phyloP scores from a whole-genome alignment of 2,329 filamentous ascomycete species.

The Stagonosporopsis cucurbitacearum region DNA sequence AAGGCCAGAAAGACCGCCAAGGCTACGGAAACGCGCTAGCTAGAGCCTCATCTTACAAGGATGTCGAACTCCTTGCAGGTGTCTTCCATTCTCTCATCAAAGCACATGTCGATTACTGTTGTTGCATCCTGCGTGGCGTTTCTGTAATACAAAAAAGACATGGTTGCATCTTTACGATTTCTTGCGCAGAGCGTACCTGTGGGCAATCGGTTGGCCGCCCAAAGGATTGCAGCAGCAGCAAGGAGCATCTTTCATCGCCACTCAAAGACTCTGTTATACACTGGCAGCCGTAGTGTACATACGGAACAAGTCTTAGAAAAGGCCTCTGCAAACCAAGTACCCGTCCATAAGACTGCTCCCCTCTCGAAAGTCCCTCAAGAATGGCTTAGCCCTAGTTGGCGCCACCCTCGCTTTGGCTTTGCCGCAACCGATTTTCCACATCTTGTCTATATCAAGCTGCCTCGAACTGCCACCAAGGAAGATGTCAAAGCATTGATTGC shows the following conservation, averaged over 20 bases:
- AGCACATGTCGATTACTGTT: not conserved
- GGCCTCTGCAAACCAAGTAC: not conserved
- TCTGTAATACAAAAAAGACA: too few relatives aligned
- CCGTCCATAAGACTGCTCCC: not conserved
- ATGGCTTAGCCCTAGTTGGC: not conserved
- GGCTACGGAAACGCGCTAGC: not conserved
- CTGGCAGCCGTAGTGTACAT: not conserved
- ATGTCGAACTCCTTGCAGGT: not conserved
- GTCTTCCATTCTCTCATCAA: not conserved
- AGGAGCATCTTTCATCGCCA: not conserved
- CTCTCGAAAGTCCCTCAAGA: not conserved
- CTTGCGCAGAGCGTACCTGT: not conserved
- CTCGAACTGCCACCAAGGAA: not conserved
- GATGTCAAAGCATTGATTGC: not conserved
- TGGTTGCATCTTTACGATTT: not conserved
- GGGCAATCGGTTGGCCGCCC: not conserved
- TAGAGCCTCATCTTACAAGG: not conserved
- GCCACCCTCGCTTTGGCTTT: constrained; percentile 1
- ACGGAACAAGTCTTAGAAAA: not conserved
- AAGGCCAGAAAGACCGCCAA: not conserved
- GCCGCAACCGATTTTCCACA: not conserved
- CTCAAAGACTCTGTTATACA: not conserved
- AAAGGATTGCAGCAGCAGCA: not conserved
- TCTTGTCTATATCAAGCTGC: not conserved
- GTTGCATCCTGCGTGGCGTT: not conserved